Evolutionary conservation across 257 asterid species (phyloP), one percentile per base, ranked within the genome.

Genomic region (Cruciata laevipes): DNA sequence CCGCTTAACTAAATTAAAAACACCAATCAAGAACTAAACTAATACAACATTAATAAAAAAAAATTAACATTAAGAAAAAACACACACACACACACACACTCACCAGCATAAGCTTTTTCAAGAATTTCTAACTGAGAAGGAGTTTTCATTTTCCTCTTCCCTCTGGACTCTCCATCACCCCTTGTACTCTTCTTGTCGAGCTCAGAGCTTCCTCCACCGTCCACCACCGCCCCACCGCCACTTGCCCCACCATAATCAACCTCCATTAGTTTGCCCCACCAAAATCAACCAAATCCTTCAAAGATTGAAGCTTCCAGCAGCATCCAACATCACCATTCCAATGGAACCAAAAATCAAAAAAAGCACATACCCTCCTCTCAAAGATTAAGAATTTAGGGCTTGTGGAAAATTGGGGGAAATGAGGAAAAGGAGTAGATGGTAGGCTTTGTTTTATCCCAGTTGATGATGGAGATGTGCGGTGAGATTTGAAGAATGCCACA

Each of bases 121-220:
- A 91, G 96, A 71, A 82, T 72, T 77, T 91, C 91, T 81, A 87
- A 78, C 86, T 89, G 96, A 57, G 86, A 79, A 73, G 96, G 86
- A 61, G 98, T 91, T 84, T 89, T 91, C 95, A 89, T 89, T 79
- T 83, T 84, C 73, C 96, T 86, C 82, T 89, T 91, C 53, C 77
- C 85, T 77, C 72, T 87, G 30, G 84, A 77, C 74, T 85, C 95
- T 37, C 83, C 88, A 62, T 35, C 38, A 3, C 74, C 93, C 7
- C 80, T 71, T 63, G 67, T 24, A 72, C 70, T 74, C 83, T 78
- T 83, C 78, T 77, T 81, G 79, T 76, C 85, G 67, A 59, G 62
- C 72, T 69, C 92, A 73, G 70, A 63, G 65, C 69, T 66, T 27
- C 73, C 78, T 64, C 69, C 76, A 35, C 69, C 72, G 33, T 42